Percentiles rank a stretch among this genome's conserved stretches.
phyloP scores from a whole-genome alignment of 129 eudicot species.

The Heracleum sosnowskyi region DNA sequence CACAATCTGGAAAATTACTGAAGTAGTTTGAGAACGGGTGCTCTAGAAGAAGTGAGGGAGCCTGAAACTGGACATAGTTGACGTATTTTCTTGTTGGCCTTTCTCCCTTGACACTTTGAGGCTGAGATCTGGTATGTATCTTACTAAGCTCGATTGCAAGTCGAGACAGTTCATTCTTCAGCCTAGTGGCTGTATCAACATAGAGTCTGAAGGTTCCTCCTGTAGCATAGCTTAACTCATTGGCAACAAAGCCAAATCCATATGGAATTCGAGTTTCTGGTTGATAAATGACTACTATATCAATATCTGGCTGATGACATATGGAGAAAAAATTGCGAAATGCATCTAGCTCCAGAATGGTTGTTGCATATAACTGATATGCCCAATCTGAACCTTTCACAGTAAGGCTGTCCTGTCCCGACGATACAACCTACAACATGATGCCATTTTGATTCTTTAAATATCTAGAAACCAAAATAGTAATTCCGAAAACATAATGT shows the following conservation, averaged over 20 bases:
- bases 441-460: too few species aligned
- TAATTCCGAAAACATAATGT: too few species aligned
- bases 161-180: not conserved
- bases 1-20: not conserved
- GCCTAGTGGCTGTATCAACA: not conserved
- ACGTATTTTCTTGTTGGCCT: too few species aligned
- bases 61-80: not conserved
- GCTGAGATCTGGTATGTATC: not conserved
- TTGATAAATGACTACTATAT: not conserved
- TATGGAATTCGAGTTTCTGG: not conserved
- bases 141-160: not conserved
- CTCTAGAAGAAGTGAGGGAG: not conserved
- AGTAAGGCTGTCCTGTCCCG: too few species aligned
- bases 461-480: too few species aligned
- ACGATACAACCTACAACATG: too few species aligned
- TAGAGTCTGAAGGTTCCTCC: not conserved
- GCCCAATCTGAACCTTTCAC: not conserved
- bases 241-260: not conserved
- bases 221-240: not conserved
- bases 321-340: not conserved
- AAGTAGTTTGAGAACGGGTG: not conserved
- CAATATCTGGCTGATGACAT: not conserved
- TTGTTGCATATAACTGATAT: not conserved
- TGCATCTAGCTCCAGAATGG: not conserved
- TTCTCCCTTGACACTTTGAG: not conserved